These are phyloP conservation scores for Phlegmacium glaucopus DNA, from an alignment of 768 basidiomycete species.

Conservation along the genomic window DNA sequence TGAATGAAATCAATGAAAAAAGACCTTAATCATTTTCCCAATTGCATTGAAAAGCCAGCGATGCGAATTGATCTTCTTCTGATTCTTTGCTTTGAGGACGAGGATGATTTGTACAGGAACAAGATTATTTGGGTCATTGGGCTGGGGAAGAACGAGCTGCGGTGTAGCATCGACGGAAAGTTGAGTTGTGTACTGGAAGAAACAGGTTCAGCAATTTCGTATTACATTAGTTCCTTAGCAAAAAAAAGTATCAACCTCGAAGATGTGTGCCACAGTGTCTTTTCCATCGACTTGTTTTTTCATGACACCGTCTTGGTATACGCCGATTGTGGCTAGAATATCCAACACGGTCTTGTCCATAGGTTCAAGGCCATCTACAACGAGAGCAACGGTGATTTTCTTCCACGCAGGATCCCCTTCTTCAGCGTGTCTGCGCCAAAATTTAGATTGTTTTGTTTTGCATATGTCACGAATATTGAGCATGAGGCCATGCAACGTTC, in stretches of 20 bases:
- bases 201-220: constrained; percentile 4
- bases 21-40: constrained; percentile 74
- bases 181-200: constrained; percentile 87
- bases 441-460: constrained; percentile 92
- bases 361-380: constrained; percentile 88
- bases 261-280: constrained; percentile 90
- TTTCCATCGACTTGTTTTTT: constrained; percentile 90
- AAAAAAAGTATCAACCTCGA: constrained; percentile 57
- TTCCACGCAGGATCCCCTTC: constrained; percentile 89
- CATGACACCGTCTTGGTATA: constrained; percentile 95
- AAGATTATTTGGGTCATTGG: constrained; percentile 87
- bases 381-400: constrained; percentile 84
- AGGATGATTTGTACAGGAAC: constrained; percentile 92
- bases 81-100: constrained; percentile 89
- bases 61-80: constrained; percentile 95
- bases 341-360: constrained; percentile 97
- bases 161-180: constrained; percentile 90
- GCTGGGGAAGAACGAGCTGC: constrained; percentile 85
- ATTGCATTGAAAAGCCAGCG: constrained; percentile 97
- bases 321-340: constrained; percentile 83
- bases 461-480: constrained; percentile 97
- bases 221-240: neutral
- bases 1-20: neutral
- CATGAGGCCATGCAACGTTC: constrained; percentile 95
- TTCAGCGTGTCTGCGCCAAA: constrained; percentile 80